Percentiles rank a stretch among this genome's conserved stretches.
phyloP scores from a whole-genome alignment of 2,329 filamentous ascomycete species.

The Cladorrhinum sp. region DNA sequence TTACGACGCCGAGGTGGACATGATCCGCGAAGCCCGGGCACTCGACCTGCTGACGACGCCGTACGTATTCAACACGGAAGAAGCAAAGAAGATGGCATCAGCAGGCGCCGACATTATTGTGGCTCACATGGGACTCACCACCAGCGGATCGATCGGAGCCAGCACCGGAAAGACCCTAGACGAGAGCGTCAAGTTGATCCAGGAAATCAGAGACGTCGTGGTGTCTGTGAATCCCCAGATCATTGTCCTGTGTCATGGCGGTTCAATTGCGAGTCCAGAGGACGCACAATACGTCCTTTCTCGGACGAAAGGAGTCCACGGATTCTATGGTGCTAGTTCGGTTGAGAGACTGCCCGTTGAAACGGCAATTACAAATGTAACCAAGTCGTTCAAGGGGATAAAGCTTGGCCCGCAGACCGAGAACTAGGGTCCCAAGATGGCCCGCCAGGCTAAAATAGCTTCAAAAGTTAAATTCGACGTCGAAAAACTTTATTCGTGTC shows the following conservation, averaged over 20 bases:
- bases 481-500: no score
- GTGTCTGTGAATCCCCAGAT: constrained; percentile 54
- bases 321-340: constrained; percentile 68
- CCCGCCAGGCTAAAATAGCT: neutral
- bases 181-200: constrained; percentile 59
- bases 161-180: constrained; percentile 59
- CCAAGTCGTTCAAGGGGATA: constrained; percentile 34
- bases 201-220: constrained; percentile 62
- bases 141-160: constrained; percentile 62
- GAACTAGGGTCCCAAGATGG: neutral
- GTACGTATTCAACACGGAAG: constrained; percentile 64
- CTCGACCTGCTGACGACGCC: constrained; percentile 65
- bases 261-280: constrained; percentile 61
- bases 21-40: constrained; percentile 58
- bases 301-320: constrained; percentile 62
- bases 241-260: constrained; percentile 68
- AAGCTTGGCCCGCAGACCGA: neutral
- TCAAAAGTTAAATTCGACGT: neutral
- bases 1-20: constrained; percentile 63
- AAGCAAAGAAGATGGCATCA: constrained; percentile 59
- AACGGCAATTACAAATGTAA: constrained; percentile 54
- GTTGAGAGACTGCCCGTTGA: constrained; percentile 70
- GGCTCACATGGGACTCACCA: constrained; percentile 67
- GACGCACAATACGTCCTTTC: constrained; percentile 63
- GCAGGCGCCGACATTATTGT: constrained; percentile 67